A percentile compares a stretch with the other conserved stretches of the same genome.
These are phyloP conservation scores for Nemania diffusa DNA, from an alignment of 2,329 filamentous ascomycete species.

Conservation along the genomic window DNA sequence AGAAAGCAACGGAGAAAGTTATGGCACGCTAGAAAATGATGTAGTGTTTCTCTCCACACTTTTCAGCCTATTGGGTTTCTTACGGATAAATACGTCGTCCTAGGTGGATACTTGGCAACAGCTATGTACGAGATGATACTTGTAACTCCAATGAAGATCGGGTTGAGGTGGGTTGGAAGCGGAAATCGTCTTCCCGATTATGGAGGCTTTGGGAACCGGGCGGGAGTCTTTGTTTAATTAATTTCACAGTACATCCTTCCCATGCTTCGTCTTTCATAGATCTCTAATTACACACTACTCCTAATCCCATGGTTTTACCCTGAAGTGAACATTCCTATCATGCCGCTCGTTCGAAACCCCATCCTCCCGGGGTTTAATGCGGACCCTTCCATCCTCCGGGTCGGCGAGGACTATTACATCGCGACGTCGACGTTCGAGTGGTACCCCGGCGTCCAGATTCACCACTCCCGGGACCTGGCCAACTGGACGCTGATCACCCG, in stretches of 20 bases:
- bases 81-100: conserved; percentile 31
- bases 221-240: neutral
- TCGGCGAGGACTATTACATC: conserved; percentile 65
- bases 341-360: conserved; percentile 63
- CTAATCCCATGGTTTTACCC: neutral
- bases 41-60: conserved; percentile 16
- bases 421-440: conserved; percentile 67
- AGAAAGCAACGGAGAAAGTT: neutral
- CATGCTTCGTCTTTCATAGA: neutral
- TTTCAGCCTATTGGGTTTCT: conserved; percentile 30
- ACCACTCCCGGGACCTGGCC: conserved; percentile 63
- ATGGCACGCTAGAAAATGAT: conserved; percentile 1
- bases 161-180: neutral
- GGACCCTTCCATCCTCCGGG: conserved; percentile 64
- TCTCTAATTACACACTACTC: neutral
- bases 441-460: conserved; percentile 66
- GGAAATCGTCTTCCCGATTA: conserved; percentile 15
- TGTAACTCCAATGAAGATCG: neutral
- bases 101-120: conserved; percentile 14
- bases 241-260: neutral
- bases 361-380: conserved; percentile 68
- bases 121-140: conserved; percentile 4
- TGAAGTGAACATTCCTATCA: conserved; percentile 40
- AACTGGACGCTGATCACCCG: conserved; percentile 62
- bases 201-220: neutral